Evolutionary conservation across 192 early-diverging fungal species (phyloP).

Genomic region (Coemansia sp.): DNA sequence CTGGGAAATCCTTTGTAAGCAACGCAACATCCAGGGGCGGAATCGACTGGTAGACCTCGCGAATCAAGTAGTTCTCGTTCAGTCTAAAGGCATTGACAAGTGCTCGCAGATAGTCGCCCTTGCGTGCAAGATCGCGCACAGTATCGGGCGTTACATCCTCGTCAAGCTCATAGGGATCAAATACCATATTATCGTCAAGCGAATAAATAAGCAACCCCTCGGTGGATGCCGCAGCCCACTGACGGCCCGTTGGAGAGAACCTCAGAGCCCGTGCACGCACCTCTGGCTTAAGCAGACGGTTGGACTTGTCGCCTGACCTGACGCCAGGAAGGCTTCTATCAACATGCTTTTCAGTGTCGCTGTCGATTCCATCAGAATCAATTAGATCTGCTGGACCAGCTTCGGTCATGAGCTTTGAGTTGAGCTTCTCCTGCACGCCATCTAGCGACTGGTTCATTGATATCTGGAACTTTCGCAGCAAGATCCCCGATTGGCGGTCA

Average conservation of each 20-base stretch:
- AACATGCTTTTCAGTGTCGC: constrained; percentile 76
- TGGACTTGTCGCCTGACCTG: constrained; percentile 78
- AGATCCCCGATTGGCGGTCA: constrained; percentile 68
- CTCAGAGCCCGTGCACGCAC: constrained; percentile 82
- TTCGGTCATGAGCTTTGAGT: constrained; percentile 92
- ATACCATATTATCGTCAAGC: constrained; percentile 87
- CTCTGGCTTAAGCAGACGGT: constrained; percentile 74
- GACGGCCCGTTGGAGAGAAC: constrained; percentile 92
- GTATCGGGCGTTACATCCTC: constrained; percentile 93
- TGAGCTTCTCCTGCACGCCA: constrained; percentile 87
- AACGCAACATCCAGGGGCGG: constrained; percentile 75
- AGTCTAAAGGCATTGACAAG: constrained; percentile 93
- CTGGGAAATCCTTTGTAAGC: constrained; percentile 79
- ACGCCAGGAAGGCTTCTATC: constrained; percentile 89
- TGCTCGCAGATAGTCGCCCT: constrained; percentile 81
- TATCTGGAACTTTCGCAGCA: constrained; percentile 90
- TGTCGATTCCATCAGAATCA: constrained; percentile 75
- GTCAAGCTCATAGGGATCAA: constrained; percentile 99
- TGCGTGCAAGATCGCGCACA: constrained; percentile 71
- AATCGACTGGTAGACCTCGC: constrained; percentile 76
- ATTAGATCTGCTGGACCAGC: constrained; percentile 85
- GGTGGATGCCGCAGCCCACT: constrained; percentile 95
- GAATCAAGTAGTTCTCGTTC: constrained; percentile 79
- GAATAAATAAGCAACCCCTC: constrained; percentile 96
- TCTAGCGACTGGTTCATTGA: constrained; percentile 93